These are phyloP conservation scores for Trypanosoma avium DNA, from an alignment of 208 protist genomes.

Conservation along the genomic window DNA sequence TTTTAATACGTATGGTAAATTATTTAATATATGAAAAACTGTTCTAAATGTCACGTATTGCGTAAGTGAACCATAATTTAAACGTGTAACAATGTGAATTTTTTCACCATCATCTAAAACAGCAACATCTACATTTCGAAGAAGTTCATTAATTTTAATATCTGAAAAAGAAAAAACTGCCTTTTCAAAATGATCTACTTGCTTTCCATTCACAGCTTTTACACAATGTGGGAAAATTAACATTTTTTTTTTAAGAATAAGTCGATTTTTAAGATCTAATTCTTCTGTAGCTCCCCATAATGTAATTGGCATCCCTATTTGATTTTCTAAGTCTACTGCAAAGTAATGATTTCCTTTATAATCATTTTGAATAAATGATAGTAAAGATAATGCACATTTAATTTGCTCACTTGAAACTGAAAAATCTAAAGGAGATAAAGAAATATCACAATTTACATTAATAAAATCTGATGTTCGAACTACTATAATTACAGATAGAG, in stretches of 20 bases:
- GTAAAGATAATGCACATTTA: slow-evolving; percentile 3
- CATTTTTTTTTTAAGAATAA: slow-evolving; percentile 4
- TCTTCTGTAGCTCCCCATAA: slow-evolving; percentile 1
- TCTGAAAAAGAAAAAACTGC: neutral
- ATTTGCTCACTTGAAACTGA: slow-evolving; percentile 32
- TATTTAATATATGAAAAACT: slow-evolving; percentile 25
- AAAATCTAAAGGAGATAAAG: slow-evolving; percentile 34
- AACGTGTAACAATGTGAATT: slow-evolving; percentile 13
- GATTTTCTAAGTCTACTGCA: slow-evolving; percentile 19
- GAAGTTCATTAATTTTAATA: neutral
- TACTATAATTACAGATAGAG: slow-evolving; percentile 39
- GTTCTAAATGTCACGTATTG: slow-evolving; percentile 21
- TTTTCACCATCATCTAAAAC: slow-evolving; percentile 21
- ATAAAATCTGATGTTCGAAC: slow-evolving; percentile 20
- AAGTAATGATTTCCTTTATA: neutral
- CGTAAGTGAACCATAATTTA: slow-evolving; percentile 4
- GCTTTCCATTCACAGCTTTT: neutral
- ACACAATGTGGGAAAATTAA: slow-evolving; percentile 15
- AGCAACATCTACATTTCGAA: slow-evolving; percentile 8
- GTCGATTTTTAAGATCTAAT: slow-evolving; percentile 3
- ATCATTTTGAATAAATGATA: slow-evolving; percentile 4
- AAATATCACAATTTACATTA: slow-evolving; percentile 29
- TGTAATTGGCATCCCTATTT: slow-evolving; percentile 6
- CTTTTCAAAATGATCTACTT: slow-evolving; percentile 13
- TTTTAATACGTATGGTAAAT: slow-evolving; percentile 1